Percentiles rank a stretch among this genome's conserved stretches.
phyloP scores from a whole-genome alignment of 2,329 filamentous ascomycete species.

The Aspergillus udagawae region DNA sequence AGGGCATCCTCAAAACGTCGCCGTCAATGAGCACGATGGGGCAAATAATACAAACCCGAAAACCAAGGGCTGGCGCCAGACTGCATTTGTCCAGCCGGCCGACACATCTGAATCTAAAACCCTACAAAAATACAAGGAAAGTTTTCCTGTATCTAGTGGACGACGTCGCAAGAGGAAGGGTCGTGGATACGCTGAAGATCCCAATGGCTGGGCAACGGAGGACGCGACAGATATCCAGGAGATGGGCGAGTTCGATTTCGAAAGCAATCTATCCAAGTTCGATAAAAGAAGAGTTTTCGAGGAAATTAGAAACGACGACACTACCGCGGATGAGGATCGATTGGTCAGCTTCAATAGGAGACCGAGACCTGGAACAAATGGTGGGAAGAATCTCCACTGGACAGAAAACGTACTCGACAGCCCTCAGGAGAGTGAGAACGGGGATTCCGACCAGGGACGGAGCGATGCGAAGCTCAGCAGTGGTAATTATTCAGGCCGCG shows the following conservation, averaged over 20 bases:
- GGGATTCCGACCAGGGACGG: slow-evolving; percentile 51
- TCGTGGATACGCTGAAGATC: slow-evolving; percentile 47
- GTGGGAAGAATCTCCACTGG: slow-evolving; percentile 86
- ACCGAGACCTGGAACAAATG: slow-evolving; percentile 62
- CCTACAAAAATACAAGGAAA: slow-evolving; percentile 24
- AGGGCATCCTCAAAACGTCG: slow-evolving; percentile 42
- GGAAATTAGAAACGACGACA: slow-evolving; percentile 84
- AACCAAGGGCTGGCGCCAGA: slow-evolving; percentile 65
- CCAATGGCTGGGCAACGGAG: slow-evolving; percentile 92
- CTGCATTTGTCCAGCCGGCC: slow-evolving; percentile 59
- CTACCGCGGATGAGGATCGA: slow-evolving; percentile 83
- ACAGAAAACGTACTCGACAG: slow-evolving; percentile 83
- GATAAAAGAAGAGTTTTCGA: slow-evolving; percentile 91
- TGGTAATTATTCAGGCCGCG: slow-evolving; percentile 44
- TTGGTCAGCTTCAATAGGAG: slow-evolving; percentile 81
- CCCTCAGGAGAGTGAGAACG: slow-evolving; percentile 69
- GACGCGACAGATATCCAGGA: slow-evolving; percentile 93
- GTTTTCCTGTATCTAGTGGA: slow-evolving; percentile 21
- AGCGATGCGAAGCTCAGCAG: slow-evolving; percentile 43
- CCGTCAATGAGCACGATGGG: slow-evolving; percentile 30
- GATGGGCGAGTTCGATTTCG: slow-evolving; percentile 91
- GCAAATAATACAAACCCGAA: slow-evolving; percentile 38
- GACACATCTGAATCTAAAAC: slow-evolving; percentile 36
- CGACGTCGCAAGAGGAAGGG: slow-evolving; percentile 46
- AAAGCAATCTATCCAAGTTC: slow-evolving; percentile 84